A percentile compares a stretch with the other conserved stretches of the same genome.
phyloP scores from a whole-genome alignment of 306 rosid genomes.

The Hippophae tibetana region DNA sequence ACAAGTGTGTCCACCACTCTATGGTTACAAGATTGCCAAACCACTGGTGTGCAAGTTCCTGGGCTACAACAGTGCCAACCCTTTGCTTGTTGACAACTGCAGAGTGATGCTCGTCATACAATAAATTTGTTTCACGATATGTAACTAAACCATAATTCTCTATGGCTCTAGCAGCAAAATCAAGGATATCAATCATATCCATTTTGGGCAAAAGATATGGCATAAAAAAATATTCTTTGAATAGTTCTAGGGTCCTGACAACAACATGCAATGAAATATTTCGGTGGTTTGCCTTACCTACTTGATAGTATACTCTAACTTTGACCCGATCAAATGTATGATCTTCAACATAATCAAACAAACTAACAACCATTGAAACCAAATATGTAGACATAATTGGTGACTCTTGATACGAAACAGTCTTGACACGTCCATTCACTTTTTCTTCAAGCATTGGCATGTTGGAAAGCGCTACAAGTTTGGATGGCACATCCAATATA shows the following conservation, averaged over 20 bases:
- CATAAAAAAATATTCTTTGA: constrained; percentile 51
- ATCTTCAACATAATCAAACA: constrained; percentile 87
- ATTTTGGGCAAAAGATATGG: constrained; percentile 47
- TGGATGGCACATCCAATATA: too few species aligned
- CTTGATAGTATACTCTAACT: constrained; percentile 86
- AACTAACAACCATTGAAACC: too few species aligned
- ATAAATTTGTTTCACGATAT: constrained; percentile 44
- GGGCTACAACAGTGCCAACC: constrained; percentile 37
- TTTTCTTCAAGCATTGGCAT: too few species aligned
- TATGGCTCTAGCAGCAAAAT: constrained; percentile 58
- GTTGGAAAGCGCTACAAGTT: too few species aligned
- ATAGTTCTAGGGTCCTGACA: too few species aligned
- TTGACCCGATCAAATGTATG: constrained; percentile 78
- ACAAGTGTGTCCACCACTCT: constrained; percentile 72
- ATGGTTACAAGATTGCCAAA: constrained; percentile 68
- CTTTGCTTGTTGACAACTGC: constrained; percentile 34
- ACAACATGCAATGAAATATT: constrained; percentile 76
- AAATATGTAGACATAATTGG: too few species aligned
- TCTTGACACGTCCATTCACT: too few species aligned
- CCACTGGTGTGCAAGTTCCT: constrained; percentile 70
- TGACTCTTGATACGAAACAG: too few species aligned
- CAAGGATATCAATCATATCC: constrained; percentile 54
- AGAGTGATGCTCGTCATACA: constrained; percentile 37
- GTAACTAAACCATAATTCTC: constrained; percentile 58
- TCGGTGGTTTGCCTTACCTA: constrained; percentile 78